phyloP scores from a whole-genome alignment of 1,139 yeast species.

The Debaryomyces udenii region DNA sequence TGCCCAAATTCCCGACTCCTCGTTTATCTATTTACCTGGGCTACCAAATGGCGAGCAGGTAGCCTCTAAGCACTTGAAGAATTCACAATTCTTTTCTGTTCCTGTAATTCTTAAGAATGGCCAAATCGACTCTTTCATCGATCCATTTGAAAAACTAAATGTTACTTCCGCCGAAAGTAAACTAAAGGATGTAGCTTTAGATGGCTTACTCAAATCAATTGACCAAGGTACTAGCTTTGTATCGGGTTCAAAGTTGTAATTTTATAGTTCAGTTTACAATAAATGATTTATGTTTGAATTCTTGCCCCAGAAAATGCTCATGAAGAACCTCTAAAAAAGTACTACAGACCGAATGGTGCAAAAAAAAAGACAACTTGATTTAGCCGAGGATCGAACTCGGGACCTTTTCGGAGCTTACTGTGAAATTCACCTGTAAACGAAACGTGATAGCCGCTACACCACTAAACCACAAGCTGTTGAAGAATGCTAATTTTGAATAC shows the following conservation, averaged over 20 bases:
- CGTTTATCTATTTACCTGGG: constrained; percentile 65
- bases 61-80: constrained; percentile 37
- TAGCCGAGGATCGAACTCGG: constrained; percentile 41
- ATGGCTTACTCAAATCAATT: constrained; percentile 58
- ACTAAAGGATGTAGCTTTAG: constrained; percentile 54
- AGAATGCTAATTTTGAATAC: neutral
- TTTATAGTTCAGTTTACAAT: constrained; percentile 23
- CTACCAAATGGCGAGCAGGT: constrained; percentile 52
- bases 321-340: too few species aligned
- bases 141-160: constrained; percentile 44
- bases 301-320: too few species aligned
- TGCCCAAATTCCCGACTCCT: constrained; percentile 50
- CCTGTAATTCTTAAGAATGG: constrained; percentile 62
- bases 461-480: constrained; percentile 25
- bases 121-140: constrained; percentile 44
- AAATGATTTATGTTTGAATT: constrained; percentile 7
- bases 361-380: constrained; percentile 24
- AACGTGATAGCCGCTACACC: constrained; percentile 39
- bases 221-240: constrained; percentile 65
- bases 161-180: constrained; percentile 46
- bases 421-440: constrained; percentile 31
- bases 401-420: constrained; percentile 37
- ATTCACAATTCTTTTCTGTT: constrained; percentile 60
- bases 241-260: constrained; percentile 46
- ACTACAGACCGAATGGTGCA: too few species aligned